Evolutionary conservation across 2,329 filamentous ascomycete genomes (phyloP).

Genomic region (Metarhizium sp.): DNA sequence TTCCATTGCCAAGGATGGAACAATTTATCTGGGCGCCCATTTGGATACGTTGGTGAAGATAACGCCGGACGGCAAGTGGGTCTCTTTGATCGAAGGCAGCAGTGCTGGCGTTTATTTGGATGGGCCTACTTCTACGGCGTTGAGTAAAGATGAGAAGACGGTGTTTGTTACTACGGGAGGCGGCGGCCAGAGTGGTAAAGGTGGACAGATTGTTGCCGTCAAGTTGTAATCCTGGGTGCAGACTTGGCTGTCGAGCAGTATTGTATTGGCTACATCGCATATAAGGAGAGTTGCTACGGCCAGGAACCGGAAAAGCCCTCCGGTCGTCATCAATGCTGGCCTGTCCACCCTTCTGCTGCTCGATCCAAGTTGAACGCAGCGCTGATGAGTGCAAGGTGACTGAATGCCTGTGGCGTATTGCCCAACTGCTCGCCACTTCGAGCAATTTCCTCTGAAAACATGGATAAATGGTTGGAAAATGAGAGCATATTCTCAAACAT

Average conservation of each 20-base stretch:
- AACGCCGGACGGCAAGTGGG: not conserved
- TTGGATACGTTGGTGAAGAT: slow-evolving; percentile 1
- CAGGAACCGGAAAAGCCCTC: not conserved
- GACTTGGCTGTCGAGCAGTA: too few species aligned
- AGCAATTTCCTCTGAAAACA: slow-evolving; percentile 74
- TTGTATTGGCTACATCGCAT: too few species aligned
- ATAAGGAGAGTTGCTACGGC: too few species aligned
- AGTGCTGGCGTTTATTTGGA: not conserved
- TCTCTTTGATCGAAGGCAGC: slow-evolving; percentile 1
- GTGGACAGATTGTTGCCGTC: slow-evolving; percentile 6
- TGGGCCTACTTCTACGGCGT: slow-evolving; percentile 3
- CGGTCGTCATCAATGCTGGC: slow-evolving; percentile 7
- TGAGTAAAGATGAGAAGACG: slow-evolving; percentile 11
- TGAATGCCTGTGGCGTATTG: slow-evolving; percentile 73
- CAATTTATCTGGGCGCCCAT: slow-evolving; percentile 7
- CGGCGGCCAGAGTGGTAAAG: slow-evolving; percentile 5
- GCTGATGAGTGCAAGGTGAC: slow-evolving; percentile 65
- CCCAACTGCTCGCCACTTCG: slow-evolving; percentile 67
- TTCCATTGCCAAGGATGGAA: slow-evolving; percentile 7
- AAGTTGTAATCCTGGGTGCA: not conserved
- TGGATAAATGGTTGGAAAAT: slow-evolving; percentile 67
- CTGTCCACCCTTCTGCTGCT: slow-evolving; percentile 20
- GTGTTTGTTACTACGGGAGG: slow-evolving; percentile 8
- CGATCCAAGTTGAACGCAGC: slow-evolving; percentile 68
- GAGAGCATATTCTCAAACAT: slow-evolving; percentile 71